A percentile compares a stretch with the other conserved stretches of the same genome.
These are phyloP conservation scores for Calamus simplicifolius DNA, from an alignment of 176 grass and related monocot species.

Conservation along the genomic window DNA sequence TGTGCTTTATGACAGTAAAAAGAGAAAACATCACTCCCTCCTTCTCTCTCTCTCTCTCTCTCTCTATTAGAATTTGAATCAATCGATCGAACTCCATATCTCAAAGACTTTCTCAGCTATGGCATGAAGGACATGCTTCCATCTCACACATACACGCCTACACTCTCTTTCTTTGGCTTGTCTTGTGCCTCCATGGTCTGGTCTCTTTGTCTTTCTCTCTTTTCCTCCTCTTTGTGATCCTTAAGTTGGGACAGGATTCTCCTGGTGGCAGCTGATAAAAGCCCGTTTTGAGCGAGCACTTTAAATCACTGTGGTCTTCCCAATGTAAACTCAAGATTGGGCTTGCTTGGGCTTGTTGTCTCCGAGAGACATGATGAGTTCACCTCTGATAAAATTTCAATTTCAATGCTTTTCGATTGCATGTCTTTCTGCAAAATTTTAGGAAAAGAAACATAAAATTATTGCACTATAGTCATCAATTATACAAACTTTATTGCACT, in stretches of 20 bases:
- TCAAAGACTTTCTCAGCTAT: too few species aligned
- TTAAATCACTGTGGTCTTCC: constrained; percentile 15
- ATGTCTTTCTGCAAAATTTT: constrained; percentile 17
- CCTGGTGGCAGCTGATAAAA: not conserved
- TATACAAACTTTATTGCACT: too few species aligned
- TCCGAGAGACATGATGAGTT: constrained; percentile 38
- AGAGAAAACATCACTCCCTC: not conserved
- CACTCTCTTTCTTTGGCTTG: not conserved
- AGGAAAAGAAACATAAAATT: not conserved
- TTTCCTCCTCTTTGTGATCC: not conserved
- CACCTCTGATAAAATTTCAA: constrained; percentile 35
- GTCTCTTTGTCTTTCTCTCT: constrained; percentile 1
- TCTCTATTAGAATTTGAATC: not conserved
- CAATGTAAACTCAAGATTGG: constrained; percentile 57
- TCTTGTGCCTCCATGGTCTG: not conserved
- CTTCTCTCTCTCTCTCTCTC: not conserved
- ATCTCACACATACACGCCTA: not conserved
- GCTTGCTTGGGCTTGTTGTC: constrained; percentile 29
- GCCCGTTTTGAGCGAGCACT: too few species aligned
- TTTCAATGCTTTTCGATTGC: constrained; percentile 33
- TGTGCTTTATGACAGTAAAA: constrained; percentile 6
- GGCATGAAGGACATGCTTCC: not conserved
- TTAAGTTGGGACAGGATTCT: not conserved
- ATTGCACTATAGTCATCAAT: too few species aligned
- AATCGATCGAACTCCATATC: too few species aligned